Evolutionary conservation across 129 eudicot species (phyloP), one percentile per base, ranked within the genome.

Genomic region (Dittrichia graveolens): DNA sequence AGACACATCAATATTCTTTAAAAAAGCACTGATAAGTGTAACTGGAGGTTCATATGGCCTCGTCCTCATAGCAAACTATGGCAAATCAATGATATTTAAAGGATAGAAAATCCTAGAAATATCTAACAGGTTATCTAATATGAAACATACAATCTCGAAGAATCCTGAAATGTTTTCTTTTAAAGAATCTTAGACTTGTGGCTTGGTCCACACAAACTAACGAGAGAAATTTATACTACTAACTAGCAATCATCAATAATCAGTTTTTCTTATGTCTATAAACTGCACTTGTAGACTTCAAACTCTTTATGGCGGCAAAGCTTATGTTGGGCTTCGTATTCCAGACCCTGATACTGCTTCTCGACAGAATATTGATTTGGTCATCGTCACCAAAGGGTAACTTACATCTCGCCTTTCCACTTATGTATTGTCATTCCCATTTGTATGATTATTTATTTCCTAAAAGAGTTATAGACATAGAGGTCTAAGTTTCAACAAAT

Each of bases 271-370:
- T 77, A 60, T 59, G 70, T 60, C 9, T 58, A 11, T 63, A 48
- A 48, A 59, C 38, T 57, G 67, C 35, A 58, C 35, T 62, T 78
- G 58, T 69, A 89, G 98, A 78, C 78, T 93, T 65, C 87, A 87
- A 71, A 78, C 89, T 81, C 77, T 93, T n/a, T 83, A 85, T 72
- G 96, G 95, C 19, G 87, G 95, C 43, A 93, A 87, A 75, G 83
- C 80, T 44, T 85, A 83, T 62, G 90, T 87, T 1, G 98, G 95
- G 34, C 98, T 93, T 74, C 87, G 78, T 61, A 89, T 93, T 74
- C 98, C 98, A 4, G 95, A 93, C 68, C 73, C 92, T 8, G 98
- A 93, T 80, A 76, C 96, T 5, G 84, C 81, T 72, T 76, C 94
- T 52, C 87, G 75, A 37, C 84, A 80, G 79, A 85, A 72, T 71